Evolutionary conservation across 1,284 basidiomycete species (phyloP).

Genomic region (Cystobasidiaceae sp.): DNA sequence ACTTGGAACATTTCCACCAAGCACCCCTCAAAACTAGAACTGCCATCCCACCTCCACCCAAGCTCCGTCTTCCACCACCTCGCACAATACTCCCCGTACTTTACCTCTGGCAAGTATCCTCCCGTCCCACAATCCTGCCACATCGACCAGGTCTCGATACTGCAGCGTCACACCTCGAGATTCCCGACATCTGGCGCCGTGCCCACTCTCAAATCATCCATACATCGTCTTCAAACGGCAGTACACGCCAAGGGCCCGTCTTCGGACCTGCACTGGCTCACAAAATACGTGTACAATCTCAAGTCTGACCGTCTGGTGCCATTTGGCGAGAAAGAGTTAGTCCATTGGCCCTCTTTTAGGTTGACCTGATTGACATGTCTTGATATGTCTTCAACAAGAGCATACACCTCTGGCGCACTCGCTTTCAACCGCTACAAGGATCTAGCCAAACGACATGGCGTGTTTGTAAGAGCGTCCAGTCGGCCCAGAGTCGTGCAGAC

Average conservation of each 20-base stretch:
- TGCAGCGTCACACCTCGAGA: constrained; percentile 79
- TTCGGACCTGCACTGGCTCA: constrained; percentile 58
- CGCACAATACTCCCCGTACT: constrained; percentile 32
- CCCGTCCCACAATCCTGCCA: background rate
- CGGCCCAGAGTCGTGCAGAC: constrained; percentile 15
- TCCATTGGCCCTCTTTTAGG: constrained; percentile 32
- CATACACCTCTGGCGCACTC: background rate
- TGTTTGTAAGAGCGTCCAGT: constrained; percentile 27
- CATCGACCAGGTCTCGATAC: constrained; percentile 36
- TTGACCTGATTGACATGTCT: background rate
- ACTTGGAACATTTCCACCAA: no score
- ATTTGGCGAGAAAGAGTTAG: constrained; percentile 66
- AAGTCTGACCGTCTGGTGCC: constrained; percentile 59
- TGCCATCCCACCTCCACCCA: no score
- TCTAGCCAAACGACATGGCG: background rate
- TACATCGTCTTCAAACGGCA: constrained; percentile 45
- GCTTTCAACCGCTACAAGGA: constrained; percentile 10
- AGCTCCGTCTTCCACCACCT: no score
- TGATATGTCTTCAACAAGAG: no score
- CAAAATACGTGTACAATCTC: constrained; percentile 59
- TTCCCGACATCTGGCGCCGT: constrained; percentile 62
- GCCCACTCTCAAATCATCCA: constrained; percentile 51
- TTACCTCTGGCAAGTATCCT: background rate
- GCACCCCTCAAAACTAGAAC: no score
- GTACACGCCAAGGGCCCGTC: constrained; percentile 40